These are phyloP conservation scores for Ogataea wickerhamii DNA, from an alignment of 805 yeast species.

Conservation along the genomic window DNA sequence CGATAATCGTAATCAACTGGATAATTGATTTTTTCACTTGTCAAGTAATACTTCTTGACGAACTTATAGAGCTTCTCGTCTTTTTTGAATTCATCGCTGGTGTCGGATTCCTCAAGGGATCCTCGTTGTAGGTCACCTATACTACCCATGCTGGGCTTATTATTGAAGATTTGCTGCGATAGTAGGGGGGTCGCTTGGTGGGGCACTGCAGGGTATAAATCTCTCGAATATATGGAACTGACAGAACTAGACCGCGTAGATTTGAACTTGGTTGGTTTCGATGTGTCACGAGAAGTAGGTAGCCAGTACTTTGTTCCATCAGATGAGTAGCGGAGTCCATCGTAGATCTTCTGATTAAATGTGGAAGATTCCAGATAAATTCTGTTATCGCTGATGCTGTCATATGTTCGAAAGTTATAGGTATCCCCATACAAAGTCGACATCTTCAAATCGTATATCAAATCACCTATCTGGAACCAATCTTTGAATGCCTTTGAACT, in stretches of 20 bases:
- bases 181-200: conserved; percentile 14
- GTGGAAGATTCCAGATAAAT: conserved; percentile 32
- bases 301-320: conserved; percentile 90
- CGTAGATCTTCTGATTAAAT: conserved; percentile 64
- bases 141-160: conserved; percentile 4
- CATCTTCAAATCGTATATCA: conserved; percentile 69
- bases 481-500: conserved; percentile 68
- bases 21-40: conserved; percentile 37
- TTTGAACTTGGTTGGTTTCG: conserved; percentile 1
- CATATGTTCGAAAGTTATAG: conserved; percentile 81
- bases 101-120: neutral
- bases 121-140: neutral
- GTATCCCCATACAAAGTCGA: conserved; percentile 64
- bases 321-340: conserved; percentile 77
- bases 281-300: conserved; percentile 11
- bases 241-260: conserved; percentile 10
- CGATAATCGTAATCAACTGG: conserved; percentile 34
- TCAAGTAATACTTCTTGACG: conserved; percentile 34
- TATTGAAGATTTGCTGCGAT: conserved; percentile 9
- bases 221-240: conserved; percentile 6
- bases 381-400: conserved; percentile 53
- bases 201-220: conserved; percentile 7
- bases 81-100: conserved; percentile 25
- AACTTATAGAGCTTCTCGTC: conserved; percentile 35
- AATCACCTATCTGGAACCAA: conserved; percentile 71